phyloP scores from a whole-genome alignment of 306 rosid genomes.

The Gastrolobium villosum region DNA sequence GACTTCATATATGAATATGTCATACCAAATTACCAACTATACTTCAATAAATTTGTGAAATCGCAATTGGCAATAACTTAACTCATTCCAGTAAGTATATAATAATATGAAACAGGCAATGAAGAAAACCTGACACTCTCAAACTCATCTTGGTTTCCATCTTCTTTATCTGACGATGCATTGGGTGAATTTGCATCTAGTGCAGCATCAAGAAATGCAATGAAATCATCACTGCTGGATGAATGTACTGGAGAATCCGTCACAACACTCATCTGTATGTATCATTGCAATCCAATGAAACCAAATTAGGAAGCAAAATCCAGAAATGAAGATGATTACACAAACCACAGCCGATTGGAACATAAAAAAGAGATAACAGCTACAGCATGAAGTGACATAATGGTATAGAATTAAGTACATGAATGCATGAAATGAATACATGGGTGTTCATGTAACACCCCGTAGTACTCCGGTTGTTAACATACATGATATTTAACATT shows the following conservation, averaged over 20 bases:
- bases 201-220: conserved; percentile 54
- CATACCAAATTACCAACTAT: too few relatives aligned
- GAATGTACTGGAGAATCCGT: conserved; percentile 67
- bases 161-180: conserved; percentile 38
- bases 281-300: conserved; percentile 42
- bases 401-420: not conserved
- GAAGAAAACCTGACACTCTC: conserved; percentile 60
- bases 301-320: conserved; percentile 37
- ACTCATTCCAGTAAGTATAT: not conserved
- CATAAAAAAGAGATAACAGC: not conserved
- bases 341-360: not conserved
- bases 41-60: too few relatives aligned
- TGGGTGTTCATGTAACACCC: too few relatives aligned
- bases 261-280: conserved; percentile 42
- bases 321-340: conserved; percentile 19
- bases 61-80: too few relatives aligned
- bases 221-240: conserved; percentile 71
- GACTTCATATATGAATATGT: not conserved
- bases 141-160: conserved; percentile 44
- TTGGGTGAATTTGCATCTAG: conserved; percentile 56
- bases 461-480: too few relatives aligned
- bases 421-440: not conserved
- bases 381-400: not conserved
- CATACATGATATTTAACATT: too few relatives aligned
- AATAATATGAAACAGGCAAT: conserved; percentile 28